Base-by-base conservation (phyloP, 2,329 filamentous ascomycete genomes). In the Penicillium sp. region DNA sequence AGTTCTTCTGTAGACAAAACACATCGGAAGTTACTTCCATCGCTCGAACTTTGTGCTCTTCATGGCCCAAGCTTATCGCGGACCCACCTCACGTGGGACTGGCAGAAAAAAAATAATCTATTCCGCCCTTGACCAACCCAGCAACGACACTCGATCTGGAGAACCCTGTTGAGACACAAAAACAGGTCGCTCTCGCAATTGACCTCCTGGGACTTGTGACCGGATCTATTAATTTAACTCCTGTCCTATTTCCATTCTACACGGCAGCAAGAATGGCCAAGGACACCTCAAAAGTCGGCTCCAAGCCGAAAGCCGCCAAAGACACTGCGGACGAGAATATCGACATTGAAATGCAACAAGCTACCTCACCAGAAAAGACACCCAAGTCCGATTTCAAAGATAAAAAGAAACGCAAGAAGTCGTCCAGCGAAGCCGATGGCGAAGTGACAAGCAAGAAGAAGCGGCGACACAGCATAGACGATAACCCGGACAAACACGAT, bases 251-350 rank as follows among this genome's bases (percentile, higher is more conserved):
- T 6, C 3, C n/a, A 11, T 16, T 10, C 6, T 22, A 24, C 19
- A 35, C n/a, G 35, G 18, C 47, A 35, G 55, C 50, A 33, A 50
- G 43, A 31, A 73, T 72, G 68, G 66, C 64, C 16, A 65, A 62
- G 54, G 61, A 62, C 58, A 59, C 50, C 10, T 31, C 31, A 10
- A 31, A 31, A 31, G 31, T 31, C 6, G 31, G 31, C 31, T 31
- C 7, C 7, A 31, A 31, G 31, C 31, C 31, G 31, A 31, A 10
- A 31, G 7, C 6, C 31, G 31, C 31, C 31, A 65, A 62, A 55
- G 61, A 62, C 58, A 59, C 50, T 69, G 78, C 80, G 47, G 78
- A 80, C 55, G 63, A 66, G 27, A 55, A 69, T 27, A 39, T 39
- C 31, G 60, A 64, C 53, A 58, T 54, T 46, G 39, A 50, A 13